Conservation (phyloP, 768 basidiomycete species). For the Favolaschia claudopus region DNA sequence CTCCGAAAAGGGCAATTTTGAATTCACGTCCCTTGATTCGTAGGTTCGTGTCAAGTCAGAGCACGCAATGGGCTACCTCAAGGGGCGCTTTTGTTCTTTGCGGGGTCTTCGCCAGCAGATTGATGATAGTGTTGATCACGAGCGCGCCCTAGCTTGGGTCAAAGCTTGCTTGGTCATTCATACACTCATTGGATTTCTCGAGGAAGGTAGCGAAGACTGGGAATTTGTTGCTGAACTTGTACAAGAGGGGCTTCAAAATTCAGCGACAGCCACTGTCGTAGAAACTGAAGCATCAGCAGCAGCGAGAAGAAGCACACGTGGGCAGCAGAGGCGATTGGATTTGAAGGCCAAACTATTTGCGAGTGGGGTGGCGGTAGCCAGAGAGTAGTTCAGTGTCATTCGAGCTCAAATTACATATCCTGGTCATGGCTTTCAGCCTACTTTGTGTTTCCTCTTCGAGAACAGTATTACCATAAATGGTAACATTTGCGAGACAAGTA, state of each 20-base stretch:
- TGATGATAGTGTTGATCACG: constrained; percentile 23
- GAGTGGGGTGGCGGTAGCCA: background rate
- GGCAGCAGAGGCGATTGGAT: background rate
- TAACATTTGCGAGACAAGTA: no score
- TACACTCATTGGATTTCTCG: constrained; percentile 1
- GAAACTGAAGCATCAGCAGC: background rate
- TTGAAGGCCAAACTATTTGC: background rate
- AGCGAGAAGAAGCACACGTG: background rate
- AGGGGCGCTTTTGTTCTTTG: constrained; percentile 35
- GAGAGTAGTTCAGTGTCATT: no score
- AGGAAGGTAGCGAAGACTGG: background rate
- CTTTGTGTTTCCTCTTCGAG: no score
- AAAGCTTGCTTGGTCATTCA: constrained; percentile 6
- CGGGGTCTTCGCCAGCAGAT: constrained; percentile 35
- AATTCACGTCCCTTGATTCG: background rate
- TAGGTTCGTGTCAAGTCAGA: constrained; percentile 38
- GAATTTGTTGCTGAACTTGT: constrained; percentile 5
- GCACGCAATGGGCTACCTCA: constrained; percentile 33
- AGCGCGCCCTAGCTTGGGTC: constrained; percentile 8
- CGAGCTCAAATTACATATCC: no score
- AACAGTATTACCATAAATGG: no score
- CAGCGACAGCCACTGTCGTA: background rate
- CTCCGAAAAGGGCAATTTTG: background rate
- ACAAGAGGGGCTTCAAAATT: background rate
- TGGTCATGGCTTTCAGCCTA: no score